Base-by-base conservation (phyloP, 2,329 filamentous ascomycete genomes). In the Beauveria sp. region DNA sequence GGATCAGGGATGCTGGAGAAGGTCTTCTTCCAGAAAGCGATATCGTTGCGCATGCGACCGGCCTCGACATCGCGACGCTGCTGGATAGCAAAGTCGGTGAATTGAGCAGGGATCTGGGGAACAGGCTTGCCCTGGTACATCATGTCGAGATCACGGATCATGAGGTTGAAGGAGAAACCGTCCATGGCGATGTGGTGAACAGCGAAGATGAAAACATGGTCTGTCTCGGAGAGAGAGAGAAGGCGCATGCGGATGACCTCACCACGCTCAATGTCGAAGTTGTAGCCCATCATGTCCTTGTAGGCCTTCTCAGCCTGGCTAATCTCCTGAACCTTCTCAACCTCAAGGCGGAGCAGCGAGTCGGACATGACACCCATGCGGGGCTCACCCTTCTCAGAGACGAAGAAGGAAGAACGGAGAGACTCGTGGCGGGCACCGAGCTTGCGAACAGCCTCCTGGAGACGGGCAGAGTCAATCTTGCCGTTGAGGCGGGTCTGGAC, bases 101-200 rank as follows among this genome's bases (percentile, higher is more conserved):
- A 79, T 62, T 63, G 62, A 34, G 50, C 54, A n/a, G 78, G 76
- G 4, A 63, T 63, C 42, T 64, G 49, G 2, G 67, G 66, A 52
- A 63, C 58, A 9, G 31, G 65, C 34, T 64, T 62, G 26, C 60
- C 64, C n/a, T 70, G 69, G 67, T 83, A 83, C 0, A 68, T 71
- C 55, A 69, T 74, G 26, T 78, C 70, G 26, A 83, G 64, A 46
- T 83, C 79, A 1, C 65, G 50, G 22, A 81, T 64, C 38, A 84
- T 68, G 5, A 82, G 65, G 26, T 77, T 66, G 12, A 75, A 75
- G 56, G 79, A 79, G 42, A 77, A 65, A 1, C 77, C 79, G 63
- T 84, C 82, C 73, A 83, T 76, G 48, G 74, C 70, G 43, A 84
- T 82, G 66, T 83, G 80, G 63, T 83, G 80, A 48, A 73, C 75